Conservation (phyloP, 2,329 filamentous ascomycete species). For the Dryadomyces quercus-mongolicae region DNA sequence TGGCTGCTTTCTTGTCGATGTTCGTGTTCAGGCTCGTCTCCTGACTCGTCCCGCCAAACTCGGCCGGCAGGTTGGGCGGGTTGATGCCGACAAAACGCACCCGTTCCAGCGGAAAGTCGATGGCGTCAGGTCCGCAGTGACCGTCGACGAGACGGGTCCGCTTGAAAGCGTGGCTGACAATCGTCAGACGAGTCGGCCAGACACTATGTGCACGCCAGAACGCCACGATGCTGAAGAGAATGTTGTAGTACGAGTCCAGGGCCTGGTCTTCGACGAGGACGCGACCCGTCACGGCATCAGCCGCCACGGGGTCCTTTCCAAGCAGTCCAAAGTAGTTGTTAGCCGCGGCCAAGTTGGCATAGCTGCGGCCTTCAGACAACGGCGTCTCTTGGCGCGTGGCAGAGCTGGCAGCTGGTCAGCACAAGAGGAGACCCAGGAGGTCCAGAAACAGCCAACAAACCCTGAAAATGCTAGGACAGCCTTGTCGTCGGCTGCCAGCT, state of each 20-base stretch:
- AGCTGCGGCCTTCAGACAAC: constrained; percentile 51
- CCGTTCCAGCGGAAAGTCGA: constrained; percentile 35
- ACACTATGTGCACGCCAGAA: constrained; percentile 38
- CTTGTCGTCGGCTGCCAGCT: constrained; percentile 31
- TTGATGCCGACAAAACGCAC: constrained; percentile 51
- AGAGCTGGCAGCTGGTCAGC: constrained; percentile 30
- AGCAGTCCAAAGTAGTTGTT: constrained; percentile 34
- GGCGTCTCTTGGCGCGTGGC: constrained; percentile 46
- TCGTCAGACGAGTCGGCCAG: constrained; percentile 48
- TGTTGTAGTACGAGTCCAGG: constrained; percentile 76
- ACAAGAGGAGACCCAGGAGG: no score
- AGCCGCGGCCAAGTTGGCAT: constrained; percentile 38
- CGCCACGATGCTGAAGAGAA: constrained; percentile 57
- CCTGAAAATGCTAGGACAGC: constrained; percentile 61
- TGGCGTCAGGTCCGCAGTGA: constrained; percentile 42
- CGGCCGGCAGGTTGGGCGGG: constrained; percentile 30
- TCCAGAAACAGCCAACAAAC: constrained; percentile 21
- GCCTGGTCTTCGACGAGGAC: constrained; percentile 57
- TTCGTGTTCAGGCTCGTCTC: background rate
- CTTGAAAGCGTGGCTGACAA: constrained; percentile 64
- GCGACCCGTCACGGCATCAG: constrained; percentile 15
- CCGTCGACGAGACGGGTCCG: constrained; percentile 45
- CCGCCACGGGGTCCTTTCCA: constrained; percentile 18
- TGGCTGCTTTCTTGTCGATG: constrained; percentile 23
- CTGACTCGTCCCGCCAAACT: constrained; percentile 18